Conservation (phyloP, 164 flowering plant species). For the Aristolochia fimbriata region DNA sequence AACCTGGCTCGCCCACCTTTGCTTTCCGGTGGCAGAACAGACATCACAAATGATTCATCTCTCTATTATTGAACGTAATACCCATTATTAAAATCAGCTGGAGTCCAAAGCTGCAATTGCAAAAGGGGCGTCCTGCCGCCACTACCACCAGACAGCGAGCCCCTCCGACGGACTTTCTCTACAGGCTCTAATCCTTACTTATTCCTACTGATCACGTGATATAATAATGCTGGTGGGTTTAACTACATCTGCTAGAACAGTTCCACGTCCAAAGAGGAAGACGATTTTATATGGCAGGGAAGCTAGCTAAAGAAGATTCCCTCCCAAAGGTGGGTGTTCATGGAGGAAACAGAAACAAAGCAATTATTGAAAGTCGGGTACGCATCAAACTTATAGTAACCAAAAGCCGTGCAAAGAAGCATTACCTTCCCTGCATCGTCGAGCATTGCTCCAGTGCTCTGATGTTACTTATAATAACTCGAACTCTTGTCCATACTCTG, state of each 20-base stretch:
- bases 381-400: neutral
- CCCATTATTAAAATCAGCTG: neutral
- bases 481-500: too few relatives aligned
- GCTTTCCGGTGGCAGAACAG: too few relatives aligned
- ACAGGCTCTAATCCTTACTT: too few relatives aligned
- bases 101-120: neutral
- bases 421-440: too few relatives aligned
- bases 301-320: conserved; percentile 6
- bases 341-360: neutral
- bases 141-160: neutral
- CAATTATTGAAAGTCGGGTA: neutral
- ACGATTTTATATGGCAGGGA: neutral
- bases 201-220: neutral
- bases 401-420: too few relatives aligned
- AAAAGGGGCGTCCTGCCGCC: neutral
- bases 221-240: neutral
- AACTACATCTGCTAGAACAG: neutral
- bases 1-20: too few relatives aligned
- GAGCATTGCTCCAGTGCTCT: too few relatives aligned
- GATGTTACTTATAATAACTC: neutral
- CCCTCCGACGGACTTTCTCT: neutral
- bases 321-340: neutral
- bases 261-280: neutral
- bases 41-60: neutral
- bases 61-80: neutral